Conservation (phyloP, 2,329 filamentous ascomycete species). For the Sarocladiaceae sp. region DNA sequence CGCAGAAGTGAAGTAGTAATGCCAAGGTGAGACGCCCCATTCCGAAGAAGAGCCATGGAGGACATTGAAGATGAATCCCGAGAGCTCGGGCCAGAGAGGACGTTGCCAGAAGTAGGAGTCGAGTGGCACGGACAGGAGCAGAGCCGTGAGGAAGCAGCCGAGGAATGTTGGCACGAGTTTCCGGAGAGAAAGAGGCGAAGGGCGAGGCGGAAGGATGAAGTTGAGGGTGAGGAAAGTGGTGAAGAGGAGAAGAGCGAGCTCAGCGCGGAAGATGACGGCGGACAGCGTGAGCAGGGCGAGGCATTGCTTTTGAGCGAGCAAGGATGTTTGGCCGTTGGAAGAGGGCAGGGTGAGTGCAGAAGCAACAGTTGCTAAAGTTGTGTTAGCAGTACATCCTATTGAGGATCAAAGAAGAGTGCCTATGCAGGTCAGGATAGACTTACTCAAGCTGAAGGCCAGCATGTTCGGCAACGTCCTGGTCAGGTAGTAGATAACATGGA, state of each 20-base stretch:
- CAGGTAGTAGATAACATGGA: slow-evolving; percentile 90
- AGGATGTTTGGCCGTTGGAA: slow-evolving; percentile 20
- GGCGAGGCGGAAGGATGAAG: slow-evolving; percentile 24
- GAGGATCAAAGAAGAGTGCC: background rate
- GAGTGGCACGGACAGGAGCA: slow-evolving; percentile 66
- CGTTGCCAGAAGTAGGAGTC: slow-evolving; percentile 96
- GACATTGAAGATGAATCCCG: slow-evolving; percentile 88
- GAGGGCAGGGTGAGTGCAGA: slow-evolving; percentile 42
- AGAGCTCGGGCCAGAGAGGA: slow-evolving; percentile 83
- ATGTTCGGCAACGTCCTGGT: slow-evolving; percentile 92
- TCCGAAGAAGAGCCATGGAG: slow-evolving; percentile 75
- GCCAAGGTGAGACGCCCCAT: slow-evolving; percentile 84
- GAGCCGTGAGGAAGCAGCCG: slow-evolving; percentile 59
- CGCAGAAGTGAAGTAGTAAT: slow-evolving; percentile 80
- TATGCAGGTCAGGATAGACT: slow-evolving; percentile 26
- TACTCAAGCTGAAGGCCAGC: slow-evolving; percentile 87
- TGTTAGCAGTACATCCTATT: background rate
- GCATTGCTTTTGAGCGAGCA: slow-evolving; percentile 53
- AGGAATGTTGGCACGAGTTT: slow-evolving; percentile 63
- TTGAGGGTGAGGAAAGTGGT: slow-evolving; percentile 65
- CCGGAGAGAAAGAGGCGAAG: slow-evolving; percentile 44
- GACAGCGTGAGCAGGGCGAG: slow-evolving; percentile 75
- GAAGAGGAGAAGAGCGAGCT: slow-evolving; percentile 76
- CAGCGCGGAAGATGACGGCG: slow-evolving; percentile 82
- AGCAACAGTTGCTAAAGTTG: slow-evolving; percentile 59